Conservation (phyloP, 441 rosid genomes). For the Euphorbia schlechtendalii region DNA sequence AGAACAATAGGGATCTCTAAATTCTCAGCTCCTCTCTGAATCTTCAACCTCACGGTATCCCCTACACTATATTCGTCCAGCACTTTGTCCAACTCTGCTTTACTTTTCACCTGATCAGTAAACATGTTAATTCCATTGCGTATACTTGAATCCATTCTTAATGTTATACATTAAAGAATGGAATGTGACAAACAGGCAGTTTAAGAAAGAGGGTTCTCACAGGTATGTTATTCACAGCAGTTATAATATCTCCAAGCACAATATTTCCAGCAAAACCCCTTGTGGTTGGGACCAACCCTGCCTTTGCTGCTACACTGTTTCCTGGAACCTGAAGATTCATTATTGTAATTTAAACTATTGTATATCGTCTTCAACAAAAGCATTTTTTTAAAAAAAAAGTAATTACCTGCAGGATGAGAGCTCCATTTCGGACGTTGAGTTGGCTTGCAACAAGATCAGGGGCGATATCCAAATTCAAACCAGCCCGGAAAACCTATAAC, state of each 20-base stretch:
- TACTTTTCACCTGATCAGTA: conserved; percentile 64
- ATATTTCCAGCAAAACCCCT: conserved; percentile 90
- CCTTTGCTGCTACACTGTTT: conserved; percentile 65
- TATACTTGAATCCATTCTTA: no score
- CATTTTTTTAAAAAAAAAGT: no score
- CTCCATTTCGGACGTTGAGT: conserved; percentile 86
- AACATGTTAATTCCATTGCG: background rate
- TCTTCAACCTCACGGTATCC: conserved; percentile 53
- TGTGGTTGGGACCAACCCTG: conserved; percentile 65
- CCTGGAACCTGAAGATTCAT: conserved; percentile 50
- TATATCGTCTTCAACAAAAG: no score
- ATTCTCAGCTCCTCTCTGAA: conserved; percentile 59
- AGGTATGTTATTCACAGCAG: conserved; percentile 59
- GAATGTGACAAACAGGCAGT: background rate
- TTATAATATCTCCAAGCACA: conserved; percentile 74
- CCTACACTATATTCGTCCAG: conserved; percentile 79
- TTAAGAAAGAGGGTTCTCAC: conserved; percentile 35
- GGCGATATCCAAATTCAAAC: conserved; percentile 76
- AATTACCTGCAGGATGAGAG: conserved; percentile 71
- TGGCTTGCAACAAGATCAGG: conserved; percentile 83
- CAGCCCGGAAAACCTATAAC: conserved; percentile 73
- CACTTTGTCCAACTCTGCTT: conserved; percentile 60
- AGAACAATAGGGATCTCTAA: conserved; percentile 53
- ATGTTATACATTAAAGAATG: no score
- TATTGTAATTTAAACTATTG: background rate